phyloP scores from a whole-genome alignment of 345 rosid genomes.

The Toxicodendron radicans region DNA sequence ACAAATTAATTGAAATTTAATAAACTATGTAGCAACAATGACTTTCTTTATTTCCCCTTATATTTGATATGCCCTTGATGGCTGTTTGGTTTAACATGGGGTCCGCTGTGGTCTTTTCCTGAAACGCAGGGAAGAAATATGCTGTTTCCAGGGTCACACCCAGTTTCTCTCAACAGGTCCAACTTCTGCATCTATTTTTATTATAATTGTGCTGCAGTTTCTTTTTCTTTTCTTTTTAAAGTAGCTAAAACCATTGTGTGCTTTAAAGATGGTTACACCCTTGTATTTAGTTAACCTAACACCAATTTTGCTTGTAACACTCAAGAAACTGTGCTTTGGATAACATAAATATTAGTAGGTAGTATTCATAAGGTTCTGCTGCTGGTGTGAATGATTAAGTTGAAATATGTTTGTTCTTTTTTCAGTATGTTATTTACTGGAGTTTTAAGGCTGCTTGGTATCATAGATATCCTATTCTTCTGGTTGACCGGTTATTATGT shows the following conservation, averaged over 20 bases:
- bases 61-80: constrained; percentile 13
- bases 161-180: constrained; percentile 83
- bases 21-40: too few relatives aligned
- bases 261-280: background rate
- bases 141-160: constrained; percentile 85
- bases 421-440: background rate
- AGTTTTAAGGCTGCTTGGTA: background rate
- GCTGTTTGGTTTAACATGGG: constrained; percentile 14
- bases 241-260: background rate
- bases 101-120: constrained; percentile 25
- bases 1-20: background rate
- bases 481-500: background rate
- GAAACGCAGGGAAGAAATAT: constrained; percentile 56
- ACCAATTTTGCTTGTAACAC: background rate
- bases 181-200: constrained; percentile 11
- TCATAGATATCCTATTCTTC: background rate
- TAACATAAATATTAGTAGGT: background rate
- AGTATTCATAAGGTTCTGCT: background rate
- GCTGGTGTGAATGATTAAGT: background rate
- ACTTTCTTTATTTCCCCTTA: background rate
- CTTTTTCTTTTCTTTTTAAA: constrained; percentile 13
- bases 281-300: background rate
- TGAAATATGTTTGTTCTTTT: background rate
- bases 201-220: background rate
- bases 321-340: background rate